A percentile compares a stretch with the other conserved stretches of the same genome.
phyloP scores from a whole-genome alignment of 2,329 filamentous ascomycete species.

The Cordyceps cicadae region DNA sequence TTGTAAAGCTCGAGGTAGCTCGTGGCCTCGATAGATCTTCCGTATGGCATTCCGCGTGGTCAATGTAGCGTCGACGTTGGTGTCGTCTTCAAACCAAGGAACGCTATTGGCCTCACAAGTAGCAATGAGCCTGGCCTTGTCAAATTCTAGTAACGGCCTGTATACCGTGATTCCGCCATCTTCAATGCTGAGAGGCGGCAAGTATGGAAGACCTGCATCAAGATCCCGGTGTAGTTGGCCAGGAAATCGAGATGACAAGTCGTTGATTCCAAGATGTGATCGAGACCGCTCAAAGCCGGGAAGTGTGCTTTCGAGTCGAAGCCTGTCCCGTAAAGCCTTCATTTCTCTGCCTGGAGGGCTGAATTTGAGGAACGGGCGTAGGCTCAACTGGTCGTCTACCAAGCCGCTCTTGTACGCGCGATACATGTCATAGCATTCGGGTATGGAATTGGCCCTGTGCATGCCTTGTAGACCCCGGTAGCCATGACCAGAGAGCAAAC shows the following conservation, averaged over 20 bases:
- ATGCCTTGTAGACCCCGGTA: slow-evolving; percentile 70
- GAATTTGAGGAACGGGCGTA: slow-evolving; percentile 30
- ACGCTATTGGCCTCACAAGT: slow-evolving; percentile 64
- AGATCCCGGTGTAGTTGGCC: slow-evolving; percentile 15
- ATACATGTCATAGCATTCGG: slow-evolving; percentile 71
- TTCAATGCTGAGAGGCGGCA: slow-evolving; percentile 40
- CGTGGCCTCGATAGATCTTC: slow-evolving; percentile 48
- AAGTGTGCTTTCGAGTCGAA: slow-evolving; percentile 15
- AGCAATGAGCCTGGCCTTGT: slow-evolving; percentile 63
- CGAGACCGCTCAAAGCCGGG: slow-evolving; percentile 8
- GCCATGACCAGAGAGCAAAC: slow-evolving; percentile 59
- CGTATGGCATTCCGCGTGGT: slow-evolving; percentile 78
- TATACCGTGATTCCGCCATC: slow-evolving; percentile 58
- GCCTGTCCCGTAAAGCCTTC: slow-evolving; percentile 21
- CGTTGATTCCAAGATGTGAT: slow-evolving; percentile 12
- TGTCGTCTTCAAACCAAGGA: slow-evolving; percentile 75
- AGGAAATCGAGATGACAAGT: slow-evolving; percentile 22
- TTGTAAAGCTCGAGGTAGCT: slow-evolving; percentile 62
- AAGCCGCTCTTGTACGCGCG: slow-evolving; percentile 61
- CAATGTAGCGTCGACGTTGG: slow-evolving; percentile 68
- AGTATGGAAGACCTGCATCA: slow-evolving; percentile 21
- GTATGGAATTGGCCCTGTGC: slow-evolving; percentile 56
- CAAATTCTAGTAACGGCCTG: slow-evolving; percentile 61
- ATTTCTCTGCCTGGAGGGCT: slow-evolving; percentile 23
- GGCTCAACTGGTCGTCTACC: slow-evolving; percentile 35